Evolutionary conservation across 108 stramenopile genomes (phyloP).

Genomic region (Seminavis robusta): DNA sequence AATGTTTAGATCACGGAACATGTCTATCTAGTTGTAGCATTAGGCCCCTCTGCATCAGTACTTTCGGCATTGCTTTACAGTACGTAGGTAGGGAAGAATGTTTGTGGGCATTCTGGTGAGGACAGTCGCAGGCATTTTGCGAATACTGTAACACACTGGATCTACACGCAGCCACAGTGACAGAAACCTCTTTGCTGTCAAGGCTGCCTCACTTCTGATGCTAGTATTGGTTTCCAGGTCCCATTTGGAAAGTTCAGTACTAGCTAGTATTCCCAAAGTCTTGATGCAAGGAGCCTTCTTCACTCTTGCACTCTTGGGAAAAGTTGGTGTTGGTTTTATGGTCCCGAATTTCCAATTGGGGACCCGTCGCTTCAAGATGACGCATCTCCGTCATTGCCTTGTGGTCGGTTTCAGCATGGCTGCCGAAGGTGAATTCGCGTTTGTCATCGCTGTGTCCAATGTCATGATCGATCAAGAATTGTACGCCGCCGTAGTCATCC

Average conservation of each 20-base stretch:
- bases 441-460: constrained; percentile 44
- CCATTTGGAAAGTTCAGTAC: constrained; percentile 68
- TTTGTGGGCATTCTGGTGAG: no score
- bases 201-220: no score
- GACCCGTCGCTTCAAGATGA: no score
- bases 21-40: no score
- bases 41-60: no score
- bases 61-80: no score
- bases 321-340: constrained; percentile 23
- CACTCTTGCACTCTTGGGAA: constrained; percentile 41
- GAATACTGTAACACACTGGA: no score
- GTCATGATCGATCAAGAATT: constrained; percentile 29
- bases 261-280: constrained; percentile 41
- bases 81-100: no score
- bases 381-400: constrained; percentile 15
- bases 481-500: constrained; percentile 37
- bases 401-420: constrained; percentile 38
- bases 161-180: no score
- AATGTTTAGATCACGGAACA: no score
- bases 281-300: constrained; percentile 65
- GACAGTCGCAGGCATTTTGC: no score
- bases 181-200: no score
- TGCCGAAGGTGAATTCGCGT: constrained; percentile 43
- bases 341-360: constrained; percentile 42
- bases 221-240: constrained; percentile 72